Base-by-base conservation (phyloP, 2,329 filamentous ascomycete species). In the Talaromyces sp. region DNA sequence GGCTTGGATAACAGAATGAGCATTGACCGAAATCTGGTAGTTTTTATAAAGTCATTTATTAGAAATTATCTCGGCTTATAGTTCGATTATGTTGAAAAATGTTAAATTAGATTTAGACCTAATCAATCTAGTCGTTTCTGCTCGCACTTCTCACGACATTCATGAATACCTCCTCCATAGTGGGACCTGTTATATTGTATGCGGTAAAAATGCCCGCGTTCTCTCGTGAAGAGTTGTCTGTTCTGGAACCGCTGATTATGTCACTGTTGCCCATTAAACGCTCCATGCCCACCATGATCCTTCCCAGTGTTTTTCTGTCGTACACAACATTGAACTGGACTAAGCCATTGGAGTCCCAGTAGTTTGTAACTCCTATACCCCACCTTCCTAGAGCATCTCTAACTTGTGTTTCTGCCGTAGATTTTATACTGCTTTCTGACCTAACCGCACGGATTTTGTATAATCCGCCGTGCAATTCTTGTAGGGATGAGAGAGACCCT, bases 401-500 rank as follows among this genome's bases (percentile, higher is more conserved):
- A 11, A 49, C 55, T 41, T 56, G 19, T 17, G 35, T 21, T 4
- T 49, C 27, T 14, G 38, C 35, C 11, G 14, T 19, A 8, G 13
- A 31, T 49, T 17, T n/a, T 7, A 46, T 21, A 27, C 19, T 19
- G 26, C 5, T 19, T 8, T 56, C 26, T n/a, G 21, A 31, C 21
- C 38, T 17, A n/a, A 56, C 19, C 4, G 54, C 54, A 17, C 35
- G 38, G 17, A 49, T 19, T 31, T 27, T 49, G 38, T 31, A 56
- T 1, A 56, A 49, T 11, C 19, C 13, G 13, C 55, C 55, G 31
- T 56, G 19, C n/a, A 31, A 13, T 14, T 56, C 55, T 49, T 56
- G 55, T 21, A 56, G 14, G 17, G 35, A 46, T 46, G 11, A 31
- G 5, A 56, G 55, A 0, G 87, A 89, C 4, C 93, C 93, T 9